Base-by-base conservation (phyloP, 2,329 filamentous ascomycete genomes). In the Monosporascus sp. region DNA sequence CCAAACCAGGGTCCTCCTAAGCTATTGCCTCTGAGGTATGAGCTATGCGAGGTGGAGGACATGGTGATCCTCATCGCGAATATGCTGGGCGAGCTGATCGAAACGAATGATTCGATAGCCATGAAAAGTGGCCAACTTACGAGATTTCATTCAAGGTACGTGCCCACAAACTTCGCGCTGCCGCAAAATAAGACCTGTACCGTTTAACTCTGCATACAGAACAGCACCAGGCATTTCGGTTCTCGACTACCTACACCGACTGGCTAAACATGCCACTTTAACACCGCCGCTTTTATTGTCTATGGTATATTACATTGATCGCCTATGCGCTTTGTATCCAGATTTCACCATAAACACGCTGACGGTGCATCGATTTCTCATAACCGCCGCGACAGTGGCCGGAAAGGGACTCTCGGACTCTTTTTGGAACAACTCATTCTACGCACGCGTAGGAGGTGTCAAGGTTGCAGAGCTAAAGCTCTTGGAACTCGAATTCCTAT, bases 301-400 rank as follows among this genome's bases (percentile, higher is more conserved):
- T 62, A 97, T 99, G 90, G 94, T 99, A 53, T 99, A 95, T 68
- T 99, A 97, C 66, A 97, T 99, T 65, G 94, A 99, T 73, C 87
- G 91, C 35, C 80, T 99, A 22, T 99, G 93, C 71, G 87, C 89
- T 11, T 78, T 96, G 54, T 99, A 97, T 68, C 88, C 90, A 3
- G 89, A 93, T 47, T 99, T 99, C 70, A 97, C 92, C 27, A 95
- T 99, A 62, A 96, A 92, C 68, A 96, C 90, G 47, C 78, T 99
- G 20, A 99, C 94, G 0, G 93, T 99, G 3, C 94, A 99, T 74
- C 91, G 94, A 8, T 99, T 97, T 66, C 81, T 99, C 9, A 99
- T 99, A 61, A 94, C 93, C 2, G 91, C 92, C 20, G 93, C 92
- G 9, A 97, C 94, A 0, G 94, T 99, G 5, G 94, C 93, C 7